Base-by-base conservation (phyloP, 2,329 filamentous ascomycete genomes). In the Penicillium oxalicum region DNA sequence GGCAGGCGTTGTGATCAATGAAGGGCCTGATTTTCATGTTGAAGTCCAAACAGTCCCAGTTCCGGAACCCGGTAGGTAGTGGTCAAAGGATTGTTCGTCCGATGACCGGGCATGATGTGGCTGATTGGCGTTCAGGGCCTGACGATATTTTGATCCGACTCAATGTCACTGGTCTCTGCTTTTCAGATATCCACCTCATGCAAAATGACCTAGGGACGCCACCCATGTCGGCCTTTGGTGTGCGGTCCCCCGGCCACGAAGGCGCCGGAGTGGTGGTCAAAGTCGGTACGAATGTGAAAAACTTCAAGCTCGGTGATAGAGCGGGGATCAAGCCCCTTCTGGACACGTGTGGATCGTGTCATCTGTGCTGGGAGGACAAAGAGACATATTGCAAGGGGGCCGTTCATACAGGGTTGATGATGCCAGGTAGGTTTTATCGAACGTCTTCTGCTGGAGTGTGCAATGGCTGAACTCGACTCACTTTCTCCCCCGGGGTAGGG, bases 211-310 rank as follows among this genome's bases (percentile, higher is more conserved):
- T 77, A 65, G 73, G 70, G 0, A 46, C 71, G 0, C 72, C 73
- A 0, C 64, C 66, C n/a, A 78, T 77, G 74, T 71, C 68, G 0
- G 53, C 55, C 0, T 67, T 75, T 34, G 70, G 72, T 5, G 69
- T 70, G 1, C 68, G 69, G 18, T 78, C 73, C 11, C 69, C 76
- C 0, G 77, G 76, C 4, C 79, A 81, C 61, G 77, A 81, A 61
- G 79, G 80, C 26, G 77, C 78, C 2, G 79, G 80, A 4, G 70
- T 80, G 0, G 77, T 83, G 6, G 79, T 81, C 28, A 76, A 80
- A 45, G 60, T 80, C 3, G 79, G 80, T 9, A 61, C 70, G 9
- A 73, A 75, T 28, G 78, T 81, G 13, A 77, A 73, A 57, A 74
- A 68, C 36, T 74, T 77, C 63, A 76, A 77, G 43, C 55, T 79